Evolutionary conservation across 1,139 yeast species (phyloP).

Genomic region (Pneumocystis carinii): DNA sequence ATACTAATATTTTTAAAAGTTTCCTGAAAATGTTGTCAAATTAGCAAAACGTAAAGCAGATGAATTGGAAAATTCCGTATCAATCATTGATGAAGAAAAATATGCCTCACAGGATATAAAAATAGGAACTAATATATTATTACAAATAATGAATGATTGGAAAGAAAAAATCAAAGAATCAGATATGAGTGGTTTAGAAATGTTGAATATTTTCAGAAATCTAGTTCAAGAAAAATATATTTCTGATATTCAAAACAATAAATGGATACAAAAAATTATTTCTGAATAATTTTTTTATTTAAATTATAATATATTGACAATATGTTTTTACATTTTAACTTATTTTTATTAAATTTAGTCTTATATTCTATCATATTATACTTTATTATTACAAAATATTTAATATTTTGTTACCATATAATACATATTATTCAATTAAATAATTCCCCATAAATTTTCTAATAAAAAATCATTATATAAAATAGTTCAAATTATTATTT

Average conservation of each 20-base stretch:
- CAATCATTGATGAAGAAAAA: constrained; percentile 22
- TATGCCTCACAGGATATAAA: constrained; percentile 15
- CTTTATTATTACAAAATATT: neutral
- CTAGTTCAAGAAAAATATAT: constrained; percentile 3
- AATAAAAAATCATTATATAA: neutral
- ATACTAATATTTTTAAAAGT: constrained; percentile 37
- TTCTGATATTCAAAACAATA: constrained; percentile 2
- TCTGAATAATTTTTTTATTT: neutral
- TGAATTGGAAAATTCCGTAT: constrained; percentile 59
- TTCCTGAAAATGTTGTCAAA: constrained; percentile 70
- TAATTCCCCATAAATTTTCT: neutral
- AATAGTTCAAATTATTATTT: neutral
- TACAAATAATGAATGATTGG: constrained; percentile 40
- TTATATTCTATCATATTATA: neutral
- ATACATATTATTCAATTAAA: neutral
- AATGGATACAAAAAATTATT: constrained; percentile 1
- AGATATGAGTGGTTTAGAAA: constrained; percentile 26
- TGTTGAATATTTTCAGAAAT: constrained; percentile 29
- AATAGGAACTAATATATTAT: constrained; percentile 23
- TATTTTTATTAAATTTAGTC: neutral
- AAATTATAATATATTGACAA: too few species aligned
- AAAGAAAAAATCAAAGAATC: constrained; percentile 41
- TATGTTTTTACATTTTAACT: neutral
- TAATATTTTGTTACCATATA: neutral
- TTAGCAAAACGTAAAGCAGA: constrained; percentile 93